Conservation (phyloP, 129 eudicot species). For the Chrysanthemum seticuspe region DNA sequence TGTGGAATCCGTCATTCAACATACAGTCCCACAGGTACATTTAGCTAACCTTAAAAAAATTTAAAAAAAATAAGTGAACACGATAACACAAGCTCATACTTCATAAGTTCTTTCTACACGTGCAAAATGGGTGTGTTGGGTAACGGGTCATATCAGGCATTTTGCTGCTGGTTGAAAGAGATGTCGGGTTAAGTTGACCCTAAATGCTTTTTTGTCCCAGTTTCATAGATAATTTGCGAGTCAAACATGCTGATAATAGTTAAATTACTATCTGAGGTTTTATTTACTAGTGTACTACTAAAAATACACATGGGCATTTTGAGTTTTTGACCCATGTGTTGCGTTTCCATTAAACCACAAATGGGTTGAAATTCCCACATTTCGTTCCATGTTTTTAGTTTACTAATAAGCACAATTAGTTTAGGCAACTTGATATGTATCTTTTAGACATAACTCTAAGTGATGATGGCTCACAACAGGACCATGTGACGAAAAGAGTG, state of each 20-base stretch:
- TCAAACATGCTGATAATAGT: neutral
- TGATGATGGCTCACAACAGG: neutral
- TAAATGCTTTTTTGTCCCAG: neutral
- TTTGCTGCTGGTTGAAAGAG: neutral
- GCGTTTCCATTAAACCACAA: no score
- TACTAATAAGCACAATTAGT: no score
- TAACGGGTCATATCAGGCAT: neutral
- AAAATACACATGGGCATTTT: no score
- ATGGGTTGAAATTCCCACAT: no score
- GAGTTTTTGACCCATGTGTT: no score
- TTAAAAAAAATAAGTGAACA: neutral
- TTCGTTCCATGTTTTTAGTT: no score
- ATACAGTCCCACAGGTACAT: slow-evolving; percentile 63
- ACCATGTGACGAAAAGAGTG: slow-evolving; percentile 63
- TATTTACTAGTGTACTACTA: no score
- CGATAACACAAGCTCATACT: neutral
- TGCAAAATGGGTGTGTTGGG: neutral
- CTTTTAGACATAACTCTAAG: neutral
- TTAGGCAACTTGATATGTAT: no score
- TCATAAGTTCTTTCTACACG: neutral
- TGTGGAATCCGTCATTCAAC: slow-evolving; percentile 77
- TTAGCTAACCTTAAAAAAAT: neutral
- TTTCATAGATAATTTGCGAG: neutral
- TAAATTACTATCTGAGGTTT: no score
- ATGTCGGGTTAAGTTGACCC: neutral